These are phyloP conservation scores for Sugiyamaella novakii DNA, from an alignment of 1,139 yeast genomes.

Conservation along the genomic window DNA sequence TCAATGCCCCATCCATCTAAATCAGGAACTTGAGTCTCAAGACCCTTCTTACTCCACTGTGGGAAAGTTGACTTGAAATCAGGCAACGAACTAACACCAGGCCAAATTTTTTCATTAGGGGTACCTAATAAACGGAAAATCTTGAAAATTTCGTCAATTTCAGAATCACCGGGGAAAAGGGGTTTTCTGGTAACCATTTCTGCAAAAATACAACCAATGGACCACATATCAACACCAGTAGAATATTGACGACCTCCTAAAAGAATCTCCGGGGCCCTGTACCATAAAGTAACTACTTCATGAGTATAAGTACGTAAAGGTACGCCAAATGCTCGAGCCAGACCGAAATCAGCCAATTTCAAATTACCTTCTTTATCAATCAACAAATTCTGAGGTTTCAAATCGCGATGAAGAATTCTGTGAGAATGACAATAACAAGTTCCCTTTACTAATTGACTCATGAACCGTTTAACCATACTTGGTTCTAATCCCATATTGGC, in stretches of 20 bases:
- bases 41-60: slow-evolving; percentile 79
- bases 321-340: slow-evolving; percentile 96
- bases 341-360: slow-evolving; percentile 95
- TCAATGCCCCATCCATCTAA: slow-evolving; percentile 76
- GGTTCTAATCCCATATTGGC: slow-evolving; percentile 88
- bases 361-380: slow-evolving; percentile 94
- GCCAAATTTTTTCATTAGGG: slow-evolving; percentile 94
- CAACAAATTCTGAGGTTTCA: slow-evolving; percentile 92
- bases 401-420: slow-evolving; percentile 91
- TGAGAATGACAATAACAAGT: slow-evolving; percentile 95
- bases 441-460: slow-evolving; percentile 91
- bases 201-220: slow-evolving; percentile 96
- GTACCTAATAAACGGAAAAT: slow-evolving; percentile 93
- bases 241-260: slow-evolving; percentile 97
- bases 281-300: slow-evolving; percentile 98
- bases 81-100: slow-evolving; percentile 90
- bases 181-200: slow-evolving; percentile 98
- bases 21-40: slow-evolving; percentile 74
- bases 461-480: slow-evolving; percentile 87
- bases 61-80: slow-evolving; percentile 97
- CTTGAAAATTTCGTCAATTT: slow-evolving; percentile 94
- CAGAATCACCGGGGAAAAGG: slow-evolving; percentile 95
- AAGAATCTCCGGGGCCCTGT: slow-evolving; percentile 93
- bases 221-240: slow-evolving; percentile 99
- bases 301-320: slow-evolving; percentile 96